Evolutionary conservation across 2,329 filamentous ascomycete species (phyloP).

Genomic region (Geoglossum cookeanum): DNA sequence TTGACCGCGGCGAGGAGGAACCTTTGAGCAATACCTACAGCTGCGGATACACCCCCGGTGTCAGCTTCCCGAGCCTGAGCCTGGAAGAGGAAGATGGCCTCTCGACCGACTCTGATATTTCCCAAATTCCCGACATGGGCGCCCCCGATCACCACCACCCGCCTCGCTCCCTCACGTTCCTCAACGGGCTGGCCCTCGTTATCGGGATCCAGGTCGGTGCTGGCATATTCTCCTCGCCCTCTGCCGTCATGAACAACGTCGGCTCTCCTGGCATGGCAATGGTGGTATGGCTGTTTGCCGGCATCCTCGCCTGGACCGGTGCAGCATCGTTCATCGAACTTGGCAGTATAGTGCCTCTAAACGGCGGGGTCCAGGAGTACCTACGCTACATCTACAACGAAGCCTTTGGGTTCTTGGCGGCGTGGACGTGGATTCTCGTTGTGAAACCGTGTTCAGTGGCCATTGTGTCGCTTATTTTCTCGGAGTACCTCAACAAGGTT

Average conservation of each 20-base stretch:
- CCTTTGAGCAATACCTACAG: too few relatives aligned
- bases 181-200: slow-evolving; percentile 34
- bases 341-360: slow-evolving; percentile 41
- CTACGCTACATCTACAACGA: slow-evolving; percentile 42
- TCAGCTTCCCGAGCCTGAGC: too few relatives aligned
- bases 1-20: too few relatives aligned
- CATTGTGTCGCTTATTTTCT: slow-evolving; percentile 44
- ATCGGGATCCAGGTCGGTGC: slow-evolving; percentile 45
- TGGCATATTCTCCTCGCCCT: slow-evolving; percentile 45
- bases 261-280: slow-evolving; percentile 40
- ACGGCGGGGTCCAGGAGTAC: slow-evolving; percentile 45
- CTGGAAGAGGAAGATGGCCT: too few relatives aligned
- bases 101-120: too few relatives aligned
- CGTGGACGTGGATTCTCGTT: slow-evolving; percentile 46
- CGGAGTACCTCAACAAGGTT: slow-evolving; percentile 30
- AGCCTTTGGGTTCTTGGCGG: slow-evolving; percentile 40
- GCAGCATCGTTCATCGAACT: slow-evolving; percentile 43
- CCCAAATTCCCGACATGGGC: too few relatives aligned
- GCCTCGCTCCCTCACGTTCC: slow-evolving; percentile 6
- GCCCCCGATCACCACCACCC: too few relatives aligned
- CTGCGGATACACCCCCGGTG: too few relatives aligned
- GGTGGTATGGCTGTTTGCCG: slow-evolving; percentile 40
- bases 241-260: slow-evolving; percentile 42
- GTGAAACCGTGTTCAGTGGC: slow-evolving; percentile 46
- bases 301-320: slow-evolving; percentile 43